Base-by-base conservation (phyloP, 352 stramenopile genomes). In the Sclerospora graminicola region DNA sequence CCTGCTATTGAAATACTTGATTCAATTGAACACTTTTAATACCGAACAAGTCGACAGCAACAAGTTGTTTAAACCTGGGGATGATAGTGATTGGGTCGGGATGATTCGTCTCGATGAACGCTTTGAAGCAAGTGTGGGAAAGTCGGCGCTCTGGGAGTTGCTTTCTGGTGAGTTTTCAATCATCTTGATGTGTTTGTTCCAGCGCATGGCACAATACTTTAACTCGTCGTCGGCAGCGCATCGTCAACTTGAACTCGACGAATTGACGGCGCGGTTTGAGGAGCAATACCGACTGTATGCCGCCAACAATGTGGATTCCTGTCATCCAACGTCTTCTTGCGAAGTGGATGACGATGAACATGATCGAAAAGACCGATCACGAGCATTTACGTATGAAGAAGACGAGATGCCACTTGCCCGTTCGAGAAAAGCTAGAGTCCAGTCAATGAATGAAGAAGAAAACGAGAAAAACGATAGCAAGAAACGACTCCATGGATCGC, bases 131-230 rank as follows among this genome's bases (percentile, higher is more conserved):
- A 69, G 35, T 15, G 51, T 45, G 6, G 56, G 63, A 2, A 68
- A 65, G 7, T 27, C 53, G 1, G 49, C 51, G 13, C 41, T 90
- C 37, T 88, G 72, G 73, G 41, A 62, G n/a, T 45, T 88, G 10
- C 28, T 76, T 0, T 69, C 58, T 1, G 57, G 64, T 1, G 63
- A 82, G 16, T 73, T 90, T 18, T 60, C 76, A 40, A 69, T 90
- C 39, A 74, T 88, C 52, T 48, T 83, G 8, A 73, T 85, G 62
- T 88, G 78, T 42, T 71, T 62, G 15, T 41, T 89, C n/a, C 77
- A 89, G 51, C 62, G 77, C 5, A 52, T 82, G 33, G 61, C 77
- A 1, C 69, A 87, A 48, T 87, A 83, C 42, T 84, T 84, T 20
- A 73, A 89, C 33, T 61, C 68, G 2, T 61, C 60, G 0, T 72